Base-by-base conservation (phyloP, 495 filamentous ascomycete species). In the Elaphomyces granulatus region DNA sequence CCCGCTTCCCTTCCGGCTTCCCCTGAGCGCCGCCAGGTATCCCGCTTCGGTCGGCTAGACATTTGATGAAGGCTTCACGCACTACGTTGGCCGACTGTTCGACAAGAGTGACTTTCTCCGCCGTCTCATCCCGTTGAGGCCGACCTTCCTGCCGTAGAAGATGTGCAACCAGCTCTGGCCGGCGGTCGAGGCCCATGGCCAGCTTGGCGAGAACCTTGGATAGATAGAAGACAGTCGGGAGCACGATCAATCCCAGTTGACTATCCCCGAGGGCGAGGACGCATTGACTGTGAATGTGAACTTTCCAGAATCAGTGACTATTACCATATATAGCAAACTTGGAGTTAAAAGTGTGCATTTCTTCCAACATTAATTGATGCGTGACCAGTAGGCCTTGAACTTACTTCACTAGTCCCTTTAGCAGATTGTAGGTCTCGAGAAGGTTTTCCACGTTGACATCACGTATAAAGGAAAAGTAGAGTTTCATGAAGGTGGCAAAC, bases 61-160 rank as follows among this genome's bases (percentile, higher is more conserved):
- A 94, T 28, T 84, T 84, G 32, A 83, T 92, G 53, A 95, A 94
- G 3, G 87, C 83, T 45, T 84, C 80, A 34, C 87, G 80, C 40
- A 96, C 79, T 33, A 84, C 76, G 46, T 94, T 87, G 14, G 84
- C 85, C 1, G 84, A 81, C 17, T 77, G 64, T 53, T 92, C 87
- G 8, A 87, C 83, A 42, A 94, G 64, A 3, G 83, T 87, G 45
- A 83, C 79, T 31, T 67, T 68, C 43, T 75, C 72, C 12, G 65
- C 65, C 8, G 56, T 62, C 32, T 75, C 76, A 1, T 77, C 69
- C 21, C 65, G 67, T 26, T 63, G 56, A 1, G 49, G 37, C n/a
- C 66, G 64, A 18, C 61, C 72, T 53, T 64, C 52, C 58, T 67
- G 52, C 52, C 59, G 47, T 54, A 69, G 52, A 50, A 75, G 41